Evolutionary conservation across 129 eudicot species (phyloP).

Genomic region (Apium graveolens): DNA sequence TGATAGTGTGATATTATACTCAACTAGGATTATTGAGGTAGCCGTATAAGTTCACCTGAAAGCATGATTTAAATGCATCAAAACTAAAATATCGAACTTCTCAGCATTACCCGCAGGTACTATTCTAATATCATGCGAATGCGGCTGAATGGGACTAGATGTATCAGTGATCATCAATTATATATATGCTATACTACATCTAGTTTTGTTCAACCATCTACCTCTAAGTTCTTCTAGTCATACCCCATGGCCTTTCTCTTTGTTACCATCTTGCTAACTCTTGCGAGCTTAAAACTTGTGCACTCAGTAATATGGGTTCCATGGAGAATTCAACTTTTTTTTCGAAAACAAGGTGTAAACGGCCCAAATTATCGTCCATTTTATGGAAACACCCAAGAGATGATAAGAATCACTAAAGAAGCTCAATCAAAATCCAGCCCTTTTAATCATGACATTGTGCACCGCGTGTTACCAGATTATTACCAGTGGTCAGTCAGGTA

Average conservation of each 20-base stretch:
- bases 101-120: too few relatives aligned
- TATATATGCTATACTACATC: neutral
- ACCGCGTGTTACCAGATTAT: constrained; percentile 26
- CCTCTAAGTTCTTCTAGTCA: neutral
- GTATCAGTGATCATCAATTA: neutral
- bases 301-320: constrained; percentile 24
- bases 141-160: too few relatives aligned
- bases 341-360: constrained; percentile 24
- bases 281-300: constrained; percentile 1
- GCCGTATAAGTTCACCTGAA: too few relatives aligned
- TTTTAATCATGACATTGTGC: constrained; percentile 18
- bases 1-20: too few relatives aligned
- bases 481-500: constrained; percentile 27
- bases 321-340: constrained; percentile 13
- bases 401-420: constrained; percentile 3
- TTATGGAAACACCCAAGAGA: constrained; percentile 24
- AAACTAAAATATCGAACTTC: too few relatives aligned
- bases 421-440: constrained; percentile 9
- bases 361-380: constrained; percentile 31
- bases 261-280: neutral
- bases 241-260: neutral
- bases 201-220: neutral
- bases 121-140: too few relatives aligned
- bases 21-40: too few relatives aligned
- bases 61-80: too few relatives aligned